These are phyloP conservation scores for Priceomyces medius DNA, from an alignment of 805 yeast genomes.

Conservation along the genomic window DNA sequence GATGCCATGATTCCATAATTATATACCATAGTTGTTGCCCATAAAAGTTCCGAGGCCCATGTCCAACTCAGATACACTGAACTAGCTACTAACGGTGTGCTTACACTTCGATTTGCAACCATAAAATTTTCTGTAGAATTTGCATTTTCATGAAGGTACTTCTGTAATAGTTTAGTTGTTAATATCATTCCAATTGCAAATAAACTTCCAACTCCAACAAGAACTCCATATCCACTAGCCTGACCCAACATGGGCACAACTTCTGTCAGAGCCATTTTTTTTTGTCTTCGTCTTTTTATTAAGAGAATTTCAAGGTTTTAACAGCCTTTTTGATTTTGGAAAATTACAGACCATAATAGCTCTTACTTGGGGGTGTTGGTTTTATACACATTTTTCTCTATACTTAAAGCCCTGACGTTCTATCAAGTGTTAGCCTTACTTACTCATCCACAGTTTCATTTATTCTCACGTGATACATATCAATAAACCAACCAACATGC, in stretches of 20 bases:
- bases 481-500: too few species aligned
- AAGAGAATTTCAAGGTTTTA: too few species aligned
- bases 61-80: slow-evolving; percentile 28
- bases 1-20: slow-evolving; percentile 25
- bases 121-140: slow-evolving; percentile 27
- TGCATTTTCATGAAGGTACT: slow-evolving; percentile 23
- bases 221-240: slow-evolving; percentile 30
- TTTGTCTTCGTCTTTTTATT: too few species aligned
- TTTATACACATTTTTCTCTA: too few species aligned
- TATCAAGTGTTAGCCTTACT: too few species aligned
- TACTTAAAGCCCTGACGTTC: too few species aligned
- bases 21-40: slow-evolving; percentile 25
- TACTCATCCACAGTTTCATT: too few species aligned
- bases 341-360: too few species aligned
- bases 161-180: slow-evolving; percentile 22
- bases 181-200: slow-evolving; percentile 29
- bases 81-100: slow-evolving; percentile 21
- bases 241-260: slow-evolving; percentile 10
- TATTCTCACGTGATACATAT: too few species aligned
- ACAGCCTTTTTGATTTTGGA: too few species aligned
- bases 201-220: slow-evolving; percentile 30
- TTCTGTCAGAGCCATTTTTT: background rate
- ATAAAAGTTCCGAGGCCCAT: slow-evolving; percentile 29
- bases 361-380: too few species aligned
- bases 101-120: slow-evolving; percentile 26